Evolutionary conservation across 768 basidiomycete species (phyloP).

Genomic region (Suillus brevipes): DNA sequence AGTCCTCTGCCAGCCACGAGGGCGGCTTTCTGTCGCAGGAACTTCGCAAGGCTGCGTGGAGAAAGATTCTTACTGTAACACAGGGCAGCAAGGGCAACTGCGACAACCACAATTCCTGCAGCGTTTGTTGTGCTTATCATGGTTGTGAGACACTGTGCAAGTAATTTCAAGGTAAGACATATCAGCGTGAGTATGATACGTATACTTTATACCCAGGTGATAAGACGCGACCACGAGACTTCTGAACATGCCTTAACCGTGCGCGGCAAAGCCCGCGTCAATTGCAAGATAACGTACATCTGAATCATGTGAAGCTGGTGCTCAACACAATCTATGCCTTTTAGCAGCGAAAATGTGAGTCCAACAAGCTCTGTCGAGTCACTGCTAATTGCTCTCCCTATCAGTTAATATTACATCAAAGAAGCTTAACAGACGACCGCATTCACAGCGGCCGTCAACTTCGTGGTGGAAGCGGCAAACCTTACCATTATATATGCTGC

Average conservation of each 20-base stretch:
- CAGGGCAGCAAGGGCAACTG: conserved; percentile 1
- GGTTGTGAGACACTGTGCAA: background rate
- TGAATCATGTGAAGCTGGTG: too few species aligned
- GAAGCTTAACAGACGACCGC: conserved; percentile 58
- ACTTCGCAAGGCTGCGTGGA: background rate
- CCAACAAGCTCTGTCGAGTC: background rate
- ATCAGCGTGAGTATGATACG: background rate
- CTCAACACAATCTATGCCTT: background rate
- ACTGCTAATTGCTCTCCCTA: background rate
- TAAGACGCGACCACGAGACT: background rate
- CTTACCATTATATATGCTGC: background rate
- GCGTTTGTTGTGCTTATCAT: conserved; percentile 15
- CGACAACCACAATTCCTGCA: conserved; percentile 9
- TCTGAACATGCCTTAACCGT: too few species aligned
- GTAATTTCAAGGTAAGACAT: background rate
- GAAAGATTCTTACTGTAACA: conserved; percentile 1
- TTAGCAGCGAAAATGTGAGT: background rate
- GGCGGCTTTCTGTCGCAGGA: background rate
- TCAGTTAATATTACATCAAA: conserved; percentile 46
- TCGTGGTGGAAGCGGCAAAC: conserved; percentile 54
- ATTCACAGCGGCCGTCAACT: conserved; percentile 71
- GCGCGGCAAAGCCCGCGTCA: background rate
- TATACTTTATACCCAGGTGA: background rate
- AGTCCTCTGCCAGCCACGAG: conserved; percentile 14
- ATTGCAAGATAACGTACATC: too few species aligned